Base-by-base conservation (phyloP, 2,329 filamentous ascomycete genomes). In the Rhynchosporium graminicola region DNA sequence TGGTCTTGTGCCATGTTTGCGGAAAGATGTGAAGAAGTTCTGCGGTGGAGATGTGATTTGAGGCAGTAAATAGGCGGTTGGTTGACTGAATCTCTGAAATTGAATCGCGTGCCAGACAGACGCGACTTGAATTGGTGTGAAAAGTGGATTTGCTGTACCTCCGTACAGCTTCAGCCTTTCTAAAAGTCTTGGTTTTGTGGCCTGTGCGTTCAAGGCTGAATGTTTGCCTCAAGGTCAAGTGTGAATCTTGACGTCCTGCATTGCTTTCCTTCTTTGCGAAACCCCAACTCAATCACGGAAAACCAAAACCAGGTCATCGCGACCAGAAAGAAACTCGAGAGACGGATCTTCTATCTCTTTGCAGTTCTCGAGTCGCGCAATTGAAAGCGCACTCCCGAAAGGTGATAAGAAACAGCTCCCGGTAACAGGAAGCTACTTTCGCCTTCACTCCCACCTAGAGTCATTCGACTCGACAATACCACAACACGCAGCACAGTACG, bases 1-100 rank as follows among this genome's bases (percentile, higher is more conserved):
- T 68, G 78, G 47, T 78, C 77, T 51, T 80, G 80, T 43, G 80
- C 78, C 81, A 83, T 83, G 43, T 45, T 70, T 62, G 52, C 54
- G 7, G 28, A 55, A 31, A 12, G 33, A 52, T 40, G 29, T 46
- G 29, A 43, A 31, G 31, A 13, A 20, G 31, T 54, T n/a, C 29
- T 31, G 12, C 28, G 7, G 28, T n/a, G 12, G 31, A 50, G 36
- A 54, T 20, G 29, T 46, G 36, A 40, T 36, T 43, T 7, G 40
- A n/a, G 40, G 57, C 10, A 54, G 40, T 51, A 43, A n/a, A 40
- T 3, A 31, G 42, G 8, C 33, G 9, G 33, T 36, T 36, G 9
- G 33, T 36, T 36, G 9, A 20, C 9, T 36, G 29, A 31, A 38
- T 40, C 15, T 31, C 26, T 57, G 6, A 26, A 42, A 45, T 46